Percentiles rank a stretch among this genome's conserved stretches.
phyloP scores from a whole-genome alignment of 2,329 filamentous ascomycete genomes.

The Talaromyces islandicus region DNA sequence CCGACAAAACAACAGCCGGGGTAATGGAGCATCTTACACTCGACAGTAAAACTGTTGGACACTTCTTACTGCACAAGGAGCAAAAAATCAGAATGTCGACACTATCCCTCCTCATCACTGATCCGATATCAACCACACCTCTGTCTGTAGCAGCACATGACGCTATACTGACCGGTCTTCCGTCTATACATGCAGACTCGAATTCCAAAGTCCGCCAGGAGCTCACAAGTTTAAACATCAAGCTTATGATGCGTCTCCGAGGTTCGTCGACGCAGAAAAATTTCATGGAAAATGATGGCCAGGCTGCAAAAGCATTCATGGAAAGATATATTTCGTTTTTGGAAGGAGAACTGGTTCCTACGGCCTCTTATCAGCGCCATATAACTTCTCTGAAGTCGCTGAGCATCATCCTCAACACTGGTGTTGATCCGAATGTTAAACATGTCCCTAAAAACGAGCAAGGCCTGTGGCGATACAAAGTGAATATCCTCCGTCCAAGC shows the following conservation, averaged over 20 bases:
- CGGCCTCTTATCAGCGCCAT: conserved; percentile 84
- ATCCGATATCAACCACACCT: conserved; percentile 66
- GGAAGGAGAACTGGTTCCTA: conserved; percentile 66
- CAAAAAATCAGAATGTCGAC: conserved; percentile 69
- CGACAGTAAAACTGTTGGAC: conserved; percentile 29
- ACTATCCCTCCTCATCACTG: conserved; percentile 72
- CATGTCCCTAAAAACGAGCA: conserved; percentile 38
- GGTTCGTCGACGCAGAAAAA: conserved; percentile 35
- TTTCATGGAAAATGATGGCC: conserved; percentile 22
- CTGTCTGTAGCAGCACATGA: conserved; percentile 58
- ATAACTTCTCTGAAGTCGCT: conserved; percentile 72
- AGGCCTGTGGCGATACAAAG: conserved; percentile 44
- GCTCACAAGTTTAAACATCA: conserved; percentile 65
- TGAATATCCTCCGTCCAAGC: conserved; percentile 37
- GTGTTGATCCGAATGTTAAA: conserved; percentile 51
- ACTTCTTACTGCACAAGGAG: conserved; percentile 44
- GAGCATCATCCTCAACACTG: conserved; percentile 60
- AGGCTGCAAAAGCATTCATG: conserved; percentile 50
- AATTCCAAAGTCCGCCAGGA: conserved; percentile 84
- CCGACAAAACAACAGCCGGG: conserved; percentile 17
- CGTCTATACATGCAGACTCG: conserved; percentile 71
- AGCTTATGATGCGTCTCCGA: conserved; percentile 72
- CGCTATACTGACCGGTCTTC: conserved; percentile 60
- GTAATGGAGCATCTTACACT: conserved; percentile 21
- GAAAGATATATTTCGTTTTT: conserved; percentile 69